Evolutionary conservation across 495 filamentous ascomycete species (phyloP), one percentile per base, ranked within the genome.

Genomic region (Cudoniella acicularis): DNA sequence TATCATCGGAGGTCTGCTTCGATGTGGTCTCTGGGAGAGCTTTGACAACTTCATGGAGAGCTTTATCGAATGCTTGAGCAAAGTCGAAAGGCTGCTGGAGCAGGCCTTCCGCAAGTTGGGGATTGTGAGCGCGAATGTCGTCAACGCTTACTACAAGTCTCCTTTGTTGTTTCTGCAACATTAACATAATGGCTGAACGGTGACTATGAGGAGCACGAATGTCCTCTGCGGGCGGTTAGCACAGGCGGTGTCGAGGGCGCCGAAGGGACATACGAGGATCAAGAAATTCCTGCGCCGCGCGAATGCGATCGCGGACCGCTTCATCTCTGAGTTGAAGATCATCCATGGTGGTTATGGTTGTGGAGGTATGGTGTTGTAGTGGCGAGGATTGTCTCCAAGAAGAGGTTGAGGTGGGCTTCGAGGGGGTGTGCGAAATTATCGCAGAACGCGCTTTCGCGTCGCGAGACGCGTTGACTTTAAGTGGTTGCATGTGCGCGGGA

Each of bases 21-120:
- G 72, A 68, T 16, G 77, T 74, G 22, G 73, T 76, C 61, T 88
- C 83, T 11, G 84, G 85, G 43, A 96, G 72, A 11, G 89, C 85
- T 67, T 87, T 83, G 62, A 97, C 83, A 50, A 96, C 85, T 50
- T 92, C 84, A 68, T 94, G 96, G 61, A 98, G 79, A 0, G 95
- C 95, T 56, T 79, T 79, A 68, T 98, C 88, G 73, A 98, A 96
- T 49, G 92, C 90, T 67, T 88, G 79, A 6, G 85, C 82, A 69
- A 82, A 96, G 62, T 96, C 92, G 77, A 96, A 97, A 8, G 94
- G 94, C 22, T 86, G 79, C 57, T 87, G 85, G 58, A 98, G 81
- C 17, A 98, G 80, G 45, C 91, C 91, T 62, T 97, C 91, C 63
- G 95, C 90, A 26, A 98, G 80, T 63, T 94, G 90, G 59, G 87